A percentile compares a stretch with the other conserved stretches of the same genome.
Conservation (phyloP, 2,329 filamentous ascomycete species). For the Trichoderma guizhouense region DNA sequence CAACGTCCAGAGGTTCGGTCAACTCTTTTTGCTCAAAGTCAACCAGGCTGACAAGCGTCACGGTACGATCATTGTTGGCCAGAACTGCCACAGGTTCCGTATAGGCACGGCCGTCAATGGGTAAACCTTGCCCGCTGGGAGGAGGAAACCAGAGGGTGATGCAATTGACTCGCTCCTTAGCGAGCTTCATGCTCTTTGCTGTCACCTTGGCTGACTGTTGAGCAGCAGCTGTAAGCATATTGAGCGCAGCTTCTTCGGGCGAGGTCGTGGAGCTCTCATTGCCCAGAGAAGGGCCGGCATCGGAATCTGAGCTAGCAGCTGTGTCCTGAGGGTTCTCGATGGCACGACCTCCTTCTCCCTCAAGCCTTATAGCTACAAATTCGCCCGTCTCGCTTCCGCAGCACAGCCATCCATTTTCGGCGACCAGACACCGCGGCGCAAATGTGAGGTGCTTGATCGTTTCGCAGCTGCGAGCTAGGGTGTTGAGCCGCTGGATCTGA, state of each 20-base stretch:
- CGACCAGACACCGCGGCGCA: slow-evolving; percentile 81
- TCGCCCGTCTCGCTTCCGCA: slow-evolving; percentile 86
- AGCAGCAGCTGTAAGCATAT: slow-evolving; percentile 8
- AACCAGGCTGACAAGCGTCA: slow-evolving; percentile 75
- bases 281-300: neutral
- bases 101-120: slow-evolving; percentile 37
- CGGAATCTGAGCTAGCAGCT: slow-evolving; percentile 34
- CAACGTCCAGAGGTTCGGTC: slow-evolving; percentile 60
- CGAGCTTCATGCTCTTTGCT: slow-evolving; percentile 52
- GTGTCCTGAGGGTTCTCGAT: slow-evolving; percentile 19
- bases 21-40: slow-evolving; percentile 48
- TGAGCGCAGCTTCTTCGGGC: slow-evolving; percentile 9
- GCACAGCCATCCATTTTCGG: slow-evolving; percentile 82
- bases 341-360: slow-evolving; percentile 34
- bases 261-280: neutral
- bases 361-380: slow-evolving; percentile 73
- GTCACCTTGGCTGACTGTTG: slow-evolving; percentile 40
- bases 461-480: slow-evolving; percentile 66
- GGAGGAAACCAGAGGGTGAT: slow-evolving; percentile 62
- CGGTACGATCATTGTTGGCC: slow-evolving; percentile 87
- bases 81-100: slow-evolving; percentile 62
- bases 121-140: slow-evolving; percentile 27
- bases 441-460: slow-evolving; percentile 69
- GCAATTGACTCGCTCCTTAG: slow-evolving; percentile 62
- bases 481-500: slow-evolving; percentile 65